Evolutionary conservation across 495 filamentous ascomycete genomes (phyloP).

Genomic region (Neurospora sp.): DNA sequence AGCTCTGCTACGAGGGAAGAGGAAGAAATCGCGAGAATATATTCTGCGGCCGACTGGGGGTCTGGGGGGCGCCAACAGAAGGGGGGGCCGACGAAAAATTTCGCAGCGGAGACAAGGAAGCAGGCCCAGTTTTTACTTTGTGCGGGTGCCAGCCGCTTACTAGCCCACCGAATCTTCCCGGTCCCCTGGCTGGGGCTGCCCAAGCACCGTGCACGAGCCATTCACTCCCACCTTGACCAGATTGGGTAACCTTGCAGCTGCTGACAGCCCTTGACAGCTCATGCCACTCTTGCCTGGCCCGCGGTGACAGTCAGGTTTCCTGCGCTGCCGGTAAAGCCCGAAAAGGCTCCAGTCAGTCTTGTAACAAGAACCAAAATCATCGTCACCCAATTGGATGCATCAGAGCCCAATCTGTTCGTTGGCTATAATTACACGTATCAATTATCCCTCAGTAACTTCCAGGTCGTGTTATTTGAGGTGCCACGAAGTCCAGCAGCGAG

Average conservation of each 20-base stretch:
- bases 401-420: not conserved
- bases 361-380: not conserved
- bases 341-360: constrained; percentile 9
- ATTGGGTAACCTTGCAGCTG: constrained; percentile 2
- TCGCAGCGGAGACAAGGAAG: constrained; percentile 14
- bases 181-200: constrained; percentile 18
- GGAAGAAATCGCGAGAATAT: constrained; percentile 32
- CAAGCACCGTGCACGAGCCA: constrained; percentile 16
- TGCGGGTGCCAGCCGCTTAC: not conserved
- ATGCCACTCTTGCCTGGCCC: not conserved
- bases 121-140: constrained; percentile 25
- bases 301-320: constrained; percentile 11
- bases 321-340: constrained; percentile 26
- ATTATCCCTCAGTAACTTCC: not conserved
- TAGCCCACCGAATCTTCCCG: constrained; percentile 21
- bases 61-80: not conserved
- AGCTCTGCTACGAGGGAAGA: constrained; percentile 25
- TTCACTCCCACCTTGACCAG: constrained; percentile 1
- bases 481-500: not conserved
- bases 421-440: not conserved
- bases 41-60: constrained; percentile 30
- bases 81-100: constrained; percentile 24
- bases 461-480: not conserved
- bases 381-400: not conserved
- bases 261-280: not conserved